Conservation (phyloP, 1,284 basidiomycete genomes). For the Apiotrichum sp. region DNA sequence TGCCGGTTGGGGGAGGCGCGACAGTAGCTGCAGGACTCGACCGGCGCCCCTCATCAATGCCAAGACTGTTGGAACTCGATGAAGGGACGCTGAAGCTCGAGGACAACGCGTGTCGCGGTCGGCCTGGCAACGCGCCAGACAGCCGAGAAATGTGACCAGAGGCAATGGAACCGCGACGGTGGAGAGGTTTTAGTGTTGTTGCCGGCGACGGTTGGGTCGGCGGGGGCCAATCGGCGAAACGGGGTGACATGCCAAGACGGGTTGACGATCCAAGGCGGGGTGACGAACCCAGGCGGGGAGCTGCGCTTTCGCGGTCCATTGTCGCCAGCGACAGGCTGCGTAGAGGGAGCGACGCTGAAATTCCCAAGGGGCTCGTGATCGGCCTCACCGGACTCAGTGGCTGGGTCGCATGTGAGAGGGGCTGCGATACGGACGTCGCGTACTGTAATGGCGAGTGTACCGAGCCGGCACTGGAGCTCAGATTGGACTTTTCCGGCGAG, state of each 20-base stretch:
- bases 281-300: too few relatives aligned
- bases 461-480: too few relatives aligned
- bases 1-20: not conserved
- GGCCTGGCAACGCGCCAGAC: slow-evolving; percentile 1
- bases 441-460: not conserved
- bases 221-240: too few relatives aligned
- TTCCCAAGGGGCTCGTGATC: too few relatives aligned
- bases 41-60: slow-evolving; percentile 10
- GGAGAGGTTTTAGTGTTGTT: not conserved
- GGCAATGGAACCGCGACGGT: slow-evolving; percentile 14
- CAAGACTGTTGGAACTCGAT: not conserved
- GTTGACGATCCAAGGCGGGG: too few relatives aligned
- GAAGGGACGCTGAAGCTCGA: not conserved
- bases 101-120: slow-evolving; percentile 6
- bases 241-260: too few relatives aligned
- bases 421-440: not conserved
- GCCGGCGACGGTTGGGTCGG: not conserved
- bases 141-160: slow-evolving; percentile 13
- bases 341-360: too few relatives aligned
- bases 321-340: too few relatives aligned
- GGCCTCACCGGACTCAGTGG: not conserved
- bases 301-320: too few relatives aligned
- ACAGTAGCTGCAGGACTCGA: slow-evolving; percentile 12
- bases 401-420: not conserved
- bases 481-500: not conserved